Evolutionary conservation across 257 asterid species (phyloP).

Genomic region (Rauvolfia tetraphylla): DNA sequence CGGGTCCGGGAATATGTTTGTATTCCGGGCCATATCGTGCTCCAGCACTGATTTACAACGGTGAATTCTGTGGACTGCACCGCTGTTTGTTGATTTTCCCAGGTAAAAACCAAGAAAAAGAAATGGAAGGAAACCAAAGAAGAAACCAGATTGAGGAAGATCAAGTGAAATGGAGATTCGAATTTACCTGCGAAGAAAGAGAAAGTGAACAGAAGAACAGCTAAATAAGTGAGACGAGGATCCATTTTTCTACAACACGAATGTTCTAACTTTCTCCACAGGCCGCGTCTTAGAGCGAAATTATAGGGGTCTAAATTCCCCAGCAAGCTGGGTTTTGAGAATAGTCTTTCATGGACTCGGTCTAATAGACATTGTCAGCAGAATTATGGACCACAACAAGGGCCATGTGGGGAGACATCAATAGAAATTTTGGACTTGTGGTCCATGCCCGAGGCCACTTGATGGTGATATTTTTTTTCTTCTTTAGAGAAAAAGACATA

Average conservation of each 20-base stretch:
- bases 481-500: no score
- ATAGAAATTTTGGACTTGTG: no score
- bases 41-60: slow-evolving; percentile 78
- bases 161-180: not conserved
- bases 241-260: not conserved
- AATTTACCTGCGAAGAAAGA: not conserved
- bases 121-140: not conserved
- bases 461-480: no score
- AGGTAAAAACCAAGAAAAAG: not conserved
- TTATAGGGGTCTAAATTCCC: no score
- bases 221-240: not conserved
- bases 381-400: no score
- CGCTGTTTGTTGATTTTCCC: slow-evolving; percentile 26
- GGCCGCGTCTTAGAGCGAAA: no score
- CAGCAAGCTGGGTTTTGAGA: no score
- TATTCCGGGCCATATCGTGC: slow-evolving; percentile 85
- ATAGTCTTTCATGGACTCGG: no score
- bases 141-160: not conserved
- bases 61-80: slow-evolving; percentile 68
- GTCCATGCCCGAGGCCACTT: no score
- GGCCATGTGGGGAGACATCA: no score
- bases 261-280: no score
- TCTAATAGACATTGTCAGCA: no score
- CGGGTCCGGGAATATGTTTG: slow-evolving; percentile 65
- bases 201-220: not conserved